Evolutionary conservation across 73 alveolate species (phyloP).

Genomic region (Paramecium sexaurelia): DNA sequence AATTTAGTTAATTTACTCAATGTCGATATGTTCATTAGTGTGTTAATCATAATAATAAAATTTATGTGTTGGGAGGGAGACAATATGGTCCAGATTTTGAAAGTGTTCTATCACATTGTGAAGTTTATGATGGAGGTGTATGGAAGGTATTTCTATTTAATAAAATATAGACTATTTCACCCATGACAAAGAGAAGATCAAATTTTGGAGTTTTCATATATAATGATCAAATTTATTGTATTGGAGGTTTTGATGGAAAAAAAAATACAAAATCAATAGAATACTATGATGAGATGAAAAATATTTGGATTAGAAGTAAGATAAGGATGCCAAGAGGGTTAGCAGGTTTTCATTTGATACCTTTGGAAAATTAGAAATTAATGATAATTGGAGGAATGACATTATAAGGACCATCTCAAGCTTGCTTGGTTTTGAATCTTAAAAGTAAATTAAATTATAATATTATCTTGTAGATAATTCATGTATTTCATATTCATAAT

Average conservation of each 20-base stretch:
- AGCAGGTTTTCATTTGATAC: no score
- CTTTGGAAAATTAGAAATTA: not conserved
- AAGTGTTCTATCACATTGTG: conserved; percentile 56
- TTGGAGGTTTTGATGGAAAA: conserved; percentile 54
- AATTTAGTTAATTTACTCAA: not conserved
- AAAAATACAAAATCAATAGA: conserved; percentile 37
- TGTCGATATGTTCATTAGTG: conserved; percentile 48
- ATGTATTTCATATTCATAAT: not conserved
- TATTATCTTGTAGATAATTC: not conserved
- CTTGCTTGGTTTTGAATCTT: not conserved
- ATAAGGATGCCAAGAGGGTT: conserved; percentile 16
- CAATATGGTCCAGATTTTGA: conserved; percentile 59
- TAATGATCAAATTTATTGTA: conserved; percentile 11
- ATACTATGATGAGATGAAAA: conserved; percentile 41
- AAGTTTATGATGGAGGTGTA: not conserved
- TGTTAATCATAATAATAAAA: not conserved
- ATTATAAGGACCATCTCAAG: conserved; percentile 33
- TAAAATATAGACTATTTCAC: not conserved
- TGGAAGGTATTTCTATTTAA: conserved; percentile 56
- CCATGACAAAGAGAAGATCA: conserved; percentile 52
- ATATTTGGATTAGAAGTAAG: conserved; percentile 30
- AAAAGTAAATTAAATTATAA: not conserved
- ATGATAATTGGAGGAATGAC: conserved; percentile 50
- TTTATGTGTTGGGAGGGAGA: conserved; percentile 32
- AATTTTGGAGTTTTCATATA: conserved; percentile 30